Evolutionary conservation across 1,284 basidiomycete species (phyloP).

Genomic region (Heterobasidion irregulare): DNA sequence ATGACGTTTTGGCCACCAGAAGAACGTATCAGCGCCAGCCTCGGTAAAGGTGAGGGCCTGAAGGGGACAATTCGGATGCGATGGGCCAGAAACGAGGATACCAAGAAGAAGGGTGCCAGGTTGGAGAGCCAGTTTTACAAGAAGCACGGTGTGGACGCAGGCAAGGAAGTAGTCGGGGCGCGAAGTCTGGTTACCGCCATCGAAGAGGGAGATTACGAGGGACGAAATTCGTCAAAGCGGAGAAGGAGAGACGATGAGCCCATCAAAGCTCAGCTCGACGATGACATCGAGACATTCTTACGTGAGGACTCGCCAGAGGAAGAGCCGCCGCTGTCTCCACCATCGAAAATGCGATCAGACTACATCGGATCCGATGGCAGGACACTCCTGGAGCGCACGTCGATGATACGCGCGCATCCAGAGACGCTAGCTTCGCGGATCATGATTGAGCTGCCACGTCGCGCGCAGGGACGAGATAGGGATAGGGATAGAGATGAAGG

Average conservation of each 20-base stretch:
- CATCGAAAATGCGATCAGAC: slow-evolving; percentile 61
- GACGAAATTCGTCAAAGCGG: slow-evolving; percentile 24
- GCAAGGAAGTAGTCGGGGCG: slow-evolving; percentile 38
- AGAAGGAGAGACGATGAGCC: slow-evolving; percentile 26
- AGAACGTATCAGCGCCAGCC: slow-evolving; percentile 58
- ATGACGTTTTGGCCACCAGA: slow-evolving; percentile 70
- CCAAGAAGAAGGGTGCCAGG: slow-evolving; percentile 67
- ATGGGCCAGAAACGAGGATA: slow-evolving; percentile 59
- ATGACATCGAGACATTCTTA: slow-evolving; percentile 60
- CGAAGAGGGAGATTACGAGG: slow-evolving; percentile 8
- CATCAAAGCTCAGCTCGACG: slow-evolving; percentile 36
- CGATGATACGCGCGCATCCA: slow-evolving; percentile 27
- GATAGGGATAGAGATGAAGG: slow-evolving; percentile 1
- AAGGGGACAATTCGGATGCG: slow-evolving; percentile 60
- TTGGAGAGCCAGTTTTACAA: slow-evolving; percentile 66
- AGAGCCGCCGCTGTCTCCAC: slow-evolving; percentile 30
- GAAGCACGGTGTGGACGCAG: slow-evolving; percentile 58
- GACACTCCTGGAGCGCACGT: slow-evolving; percentile 49
- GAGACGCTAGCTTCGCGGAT: slow-evolving; percentile 32
- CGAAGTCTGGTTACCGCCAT: neutral
- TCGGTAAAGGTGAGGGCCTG: slow-evolving; percentile 55
- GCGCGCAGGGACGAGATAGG: slow-evolving; percentile 14
- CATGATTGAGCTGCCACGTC: slow-evolving; percentile 33
- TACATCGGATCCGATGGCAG: slow-evolving; percentile 38
- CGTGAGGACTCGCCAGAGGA: slow-evolving; percentile 29